Evolutionary conservation across 2,329 filamentous ascomycete species (phyloP).

Genomic region (Mycosphaerella sp.): DNA sequence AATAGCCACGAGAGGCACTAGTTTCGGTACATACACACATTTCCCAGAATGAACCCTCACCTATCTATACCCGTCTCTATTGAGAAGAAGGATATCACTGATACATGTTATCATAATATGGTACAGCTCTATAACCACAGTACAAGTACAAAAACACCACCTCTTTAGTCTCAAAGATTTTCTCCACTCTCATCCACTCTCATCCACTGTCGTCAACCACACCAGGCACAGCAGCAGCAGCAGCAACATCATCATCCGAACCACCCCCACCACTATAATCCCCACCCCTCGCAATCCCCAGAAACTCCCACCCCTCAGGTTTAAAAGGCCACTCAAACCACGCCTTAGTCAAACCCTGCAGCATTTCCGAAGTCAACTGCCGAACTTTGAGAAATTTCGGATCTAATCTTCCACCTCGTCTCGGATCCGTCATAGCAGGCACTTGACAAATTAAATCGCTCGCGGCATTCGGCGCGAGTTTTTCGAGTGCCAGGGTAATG

Average conservation of each 20-base stretch:
- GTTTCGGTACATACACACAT: no score
- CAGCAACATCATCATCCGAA: not conserved
- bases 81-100: no score
- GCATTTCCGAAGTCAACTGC: conserved; percentile 49
- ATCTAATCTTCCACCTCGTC: conserved; percentile 42
- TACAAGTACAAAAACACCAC: no score
- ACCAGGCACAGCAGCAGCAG: no score
- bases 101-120: no score
- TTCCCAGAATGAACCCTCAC: no score
- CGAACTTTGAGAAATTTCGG: conserved; percentile 43
- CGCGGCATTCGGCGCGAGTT: conserved; percentile 54
- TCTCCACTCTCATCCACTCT: no score
- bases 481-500: conserved; percentile 44
- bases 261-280: not conserved
- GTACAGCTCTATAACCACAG: no score
- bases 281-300: conserved; percentile 15
- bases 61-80: no score
- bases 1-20: no score
- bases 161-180: no score
- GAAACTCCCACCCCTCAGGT: conserved; percentile 22
- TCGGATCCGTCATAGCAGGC: conserved; percentile 45
- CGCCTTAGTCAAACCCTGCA: conserved; percentile 52
- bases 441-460: conserved; percentile 49
- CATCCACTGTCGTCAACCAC: no score
- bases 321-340: conserved; percentile 62